Evolutionary conservation across 2,329 filamentous ascomycete species (phyloP).

Genomic region (Ophiostoma sp.): DNA sequence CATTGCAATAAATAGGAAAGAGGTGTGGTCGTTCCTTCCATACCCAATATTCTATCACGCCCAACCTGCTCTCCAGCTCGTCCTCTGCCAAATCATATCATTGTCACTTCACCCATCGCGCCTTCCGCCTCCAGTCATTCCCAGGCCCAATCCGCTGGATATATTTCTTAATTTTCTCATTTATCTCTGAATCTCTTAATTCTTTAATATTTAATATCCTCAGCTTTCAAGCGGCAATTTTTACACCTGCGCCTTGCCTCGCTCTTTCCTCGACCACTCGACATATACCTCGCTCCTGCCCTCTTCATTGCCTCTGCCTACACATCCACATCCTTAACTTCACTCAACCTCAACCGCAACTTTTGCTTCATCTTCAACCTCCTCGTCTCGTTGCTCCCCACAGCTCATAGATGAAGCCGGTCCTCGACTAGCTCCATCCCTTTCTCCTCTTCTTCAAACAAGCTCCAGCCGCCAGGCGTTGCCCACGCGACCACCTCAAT

Average conservation of each 20-base stretch:
- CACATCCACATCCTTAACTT: neutral
- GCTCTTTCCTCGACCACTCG: neutral
- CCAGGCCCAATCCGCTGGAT: slow-evolving; percentile 19
- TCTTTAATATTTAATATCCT: neutral
- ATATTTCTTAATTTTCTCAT: slow-evolving; percentile 4
- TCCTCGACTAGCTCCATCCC: slow-evolving; percentile 5
- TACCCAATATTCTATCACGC: neutral
- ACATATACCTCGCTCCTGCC: slow-evolving; percentile 20
- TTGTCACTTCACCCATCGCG: slow-evolving; percentile 16
- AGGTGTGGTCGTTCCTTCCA: slow-evolving; percentile 19
- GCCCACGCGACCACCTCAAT: slow-evolving; percentile 13
- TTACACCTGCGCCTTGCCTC: neutral
- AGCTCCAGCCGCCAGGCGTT: slow-evolving; percentile 14
- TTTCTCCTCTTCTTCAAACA: slow-evolving; percentile 20
- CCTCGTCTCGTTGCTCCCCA: neutral
- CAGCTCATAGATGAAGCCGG: neutral
- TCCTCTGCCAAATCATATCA: slow-evolving; percentile 14
- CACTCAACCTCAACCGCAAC: neutral
- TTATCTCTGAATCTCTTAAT: neutral
- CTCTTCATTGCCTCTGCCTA: neutral
- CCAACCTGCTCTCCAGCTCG: neutral
- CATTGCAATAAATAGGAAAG: slow-evolving; percentile 14
- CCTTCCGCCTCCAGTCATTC: slow-evolving; percentile 16
- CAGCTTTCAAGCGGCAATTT: neutral
- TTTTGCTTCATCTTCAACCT: neutral